Conservation (phyloP, 805 yeast genomes). For the Hanseniaspora vineae region DNA sequence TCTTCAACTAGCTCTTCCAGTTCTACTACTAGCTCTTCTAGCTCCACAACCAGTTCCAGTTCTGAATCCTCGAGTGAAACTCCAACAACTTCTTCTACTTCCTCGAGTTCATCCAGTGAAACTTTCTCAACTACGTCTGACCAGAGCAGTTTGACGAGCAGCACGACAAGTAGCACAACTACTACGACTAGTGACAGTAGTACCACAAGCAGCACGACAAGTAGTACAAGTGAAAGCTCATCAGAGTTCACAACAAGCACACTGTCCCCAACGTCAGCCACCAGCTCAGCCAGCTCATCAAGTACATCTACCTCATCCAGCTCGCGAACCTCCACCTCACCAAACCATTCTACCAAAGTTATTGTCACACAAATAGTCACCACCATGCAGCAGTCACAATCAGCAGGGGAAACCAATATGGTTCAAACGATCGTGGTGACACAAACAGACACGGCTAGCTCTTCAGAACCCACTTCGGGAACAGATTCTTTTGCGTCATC, state of each 20-base stretch:
- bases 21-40: slow-evolving; percentile 1
- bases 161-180: no score
- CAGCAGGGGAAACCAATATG: slow-evolving; percentile 16
- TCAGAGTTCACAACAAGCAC: slow-evolving; percentile 6
- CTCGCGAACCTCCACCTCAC: slow-evolving; percentile 7
- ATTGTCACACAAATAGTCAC: slow-evolving; percentile 8
- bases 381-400: slow-evolving; percentile 9
- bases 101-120: slow-evolving; percentile 3
- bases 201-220: slow-evolving; percentile 8
- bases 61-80: no score
- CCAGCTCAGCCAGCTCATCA: slow-evolving; percentile 8
- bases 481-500: slow-evolving; percentile 8
- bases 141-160: no score
- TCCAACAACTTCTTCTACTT: slow-evolving; percentile 5
- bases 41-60: background rate
- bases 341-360: slow-evolving; percentile 9
- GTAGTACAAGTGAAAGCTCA: slow-evolving; percentile 5
- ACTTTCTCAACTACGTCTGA: no score
- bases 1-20: slow-evolving; percentile 1
- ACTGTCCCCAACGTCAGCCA: slow-evolving; percentile 4
- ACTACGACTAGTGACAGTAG: slow-evolving; percentile 6
- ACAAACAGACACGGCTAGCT: slow-evolving; percentile 3
- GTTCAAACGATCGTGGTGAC: slow-evolving; percentile 9
- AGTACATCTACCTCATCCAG: slow-evolving; percentile 5
- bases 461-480: background rate